Conservation (phyloP, 2,329 filamentous ascomycete genomes). For the Fusarium tanahbumbuense region DNA sequence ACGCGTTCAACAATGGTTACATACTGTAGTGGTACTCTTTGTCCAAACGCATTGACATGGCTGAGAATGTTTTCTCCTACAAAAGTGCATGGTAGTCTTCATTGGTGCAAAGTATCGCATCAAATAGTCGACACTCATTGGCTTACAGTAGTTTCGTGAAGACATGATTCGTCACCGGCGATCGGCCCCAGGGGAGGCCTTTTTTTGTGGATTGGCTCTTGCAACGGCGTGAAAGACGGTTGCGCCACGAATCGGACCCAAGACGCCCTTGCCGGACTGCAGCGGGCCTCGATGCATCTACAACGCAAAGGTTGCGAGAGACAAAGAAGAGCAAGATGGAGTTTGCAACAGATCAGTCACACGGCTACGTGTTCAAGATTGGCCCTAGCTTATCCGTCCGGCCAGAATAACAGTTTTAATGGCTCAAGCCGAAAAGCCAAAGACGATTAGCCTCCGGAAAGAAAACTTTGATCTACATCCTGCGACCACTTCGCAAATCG, state of each 20-base stretch:
- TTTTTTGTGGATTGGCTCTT: slow-evolving; percentile 17
- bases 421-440: not conserved
- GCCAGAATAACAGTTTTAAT: slow-evolving; percentile 2
- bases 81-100: slow-evolving; percentile 1
- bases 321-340: not conserved
- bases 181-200: slow-evolving; percentile 29
- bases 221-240: slow-evolving; percentile 27
- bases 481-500: slow-evolving; percentile 28
- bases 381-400: not conserved
- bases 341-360: slow-evolving; percentile 20
- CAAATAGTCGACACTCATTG: slow-evolving; percentile 10
- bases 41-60: not conserved
- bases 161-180: slow-evolving; percentile 35
- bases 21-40: slow-evolving; percentile 1
- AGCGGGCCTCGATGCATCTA: slow-evolving; percentile 15
- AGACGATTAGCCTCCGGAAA: not conserved
- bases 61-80: slow-evolving; percentile 2
- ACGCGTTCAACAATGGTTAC: slow-evolving; percentile 11
- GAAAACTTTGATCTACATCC: slow-evolving; percentile 26
- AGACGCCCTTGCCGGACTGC: slow-evolving; percentile 34
- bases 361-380: slow-evolving; percentile 30
- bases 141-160: not conserved
- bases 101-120: not conserved
- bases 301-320: slow-evolving; percentile 2
- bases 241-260: slow-evolving; percentile 32